Percentiles rank a stretch among this genome's conserved stretches.
phyloP scores from a whole-genome alignment of 1,139 yeast species.

The Yamadazyma songkhlaensis region DNA sequence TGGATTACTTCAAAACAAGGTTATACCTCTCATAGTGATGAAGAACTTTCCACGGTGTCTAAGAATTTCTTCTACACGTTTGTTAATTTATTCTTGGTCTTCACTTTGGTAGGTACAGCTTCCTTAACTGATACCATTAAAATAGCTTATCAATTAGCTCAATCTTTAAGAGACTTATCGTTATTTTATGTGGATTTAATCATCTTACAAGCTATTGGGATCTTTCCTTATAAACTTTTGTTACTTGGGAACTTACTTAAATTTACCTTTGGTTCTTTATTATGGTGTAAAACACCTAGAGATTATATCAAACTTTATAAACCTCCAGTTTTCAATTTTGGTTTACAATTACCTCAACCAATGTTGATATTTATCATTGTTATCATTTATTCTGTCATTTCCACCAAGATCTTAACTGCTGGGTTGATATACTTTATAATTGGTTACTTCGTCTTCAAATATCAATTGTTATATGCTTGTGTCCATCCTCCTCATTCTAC shows the following conservation, averaged over 20 bases:
- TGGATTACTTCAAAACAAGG: slow-evolving; percentile 73
- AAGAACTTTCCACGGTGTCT: slow-evolving; percentile 71
- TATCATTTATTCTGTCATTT: slow-evolving; percentile 59
- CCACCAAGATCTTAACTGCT: slow-evolving; percentile 63
- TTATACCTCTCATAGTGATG: slow-evolving; percentile 74
- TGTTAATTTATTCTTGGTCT: slow-evolving; percentile 79
- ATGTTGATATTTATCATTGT: slow-evolving; percentile 59
- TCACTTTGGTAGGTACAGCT: slow-evolving; percentile 79
- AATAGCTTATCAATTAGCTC: slow-evolving; percentile 75
- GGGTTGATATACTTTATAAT: slow-evolving; percentile 60
- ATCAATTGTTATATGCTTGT: slow-evolving; percentile 62
- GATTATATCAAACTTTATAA: slow-evolving; percentile 46
- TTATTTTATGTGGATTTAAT: slow-evolving; percentile 81
- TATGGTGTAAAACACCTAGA: slow-evolving; percentile 57
- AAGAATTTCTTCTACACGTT: slow-evolving; percentile 84
- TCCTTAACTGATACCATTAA: slow-evolving; percentile 66
- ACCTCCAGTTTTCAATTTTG: slow-evolving; percentile 66
- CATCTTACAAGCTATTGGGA: slow-evolving; percentile 71
- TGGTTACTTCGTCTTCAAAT: slow-evolving; percentile 65
- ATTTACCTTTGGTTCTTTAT: slow-evolving; percentile 53
- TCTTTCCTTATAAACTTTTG: slow-evolving; percentile 74
- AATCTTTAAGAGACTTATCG: slow-evolving; percentile 65
- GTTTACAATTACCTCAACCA: slow-evolving; percentile 64
- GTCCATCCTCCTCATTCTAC: slow-evolving; percentile 72
- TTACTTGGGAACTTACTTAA: slow-evolving; percentile 61